Percentiles rank a stretch among this genome's conserved stretches.
Conservation (phyloP, 176 grass and related monocot genomes). For the Lolium perenne region DNA sequence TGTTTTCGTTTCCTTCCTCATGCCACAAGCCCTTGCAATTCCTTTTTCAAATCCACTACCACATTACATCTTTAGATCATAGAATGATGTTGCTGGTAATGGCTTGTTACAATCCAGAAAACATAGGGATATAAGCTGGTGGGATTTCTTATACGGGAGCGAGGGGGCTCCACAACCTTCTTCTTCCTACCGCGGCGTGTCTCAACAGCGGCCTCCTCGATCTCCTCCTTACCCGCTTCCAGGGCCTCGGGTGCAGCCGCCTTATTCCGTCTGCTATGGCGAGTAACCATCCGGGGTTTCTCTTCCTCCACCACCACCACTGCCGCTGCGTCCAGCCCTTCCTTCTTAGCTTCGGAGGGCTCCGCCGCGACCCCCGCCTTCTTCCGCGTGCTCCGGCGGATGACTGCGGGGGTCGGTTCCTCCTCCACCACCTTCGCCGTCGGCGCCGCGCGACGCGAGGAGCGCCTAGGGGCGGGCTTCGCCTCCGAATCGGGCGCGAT, state of each 20-base stretch:
- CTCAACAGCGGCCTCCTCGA: not conserved
- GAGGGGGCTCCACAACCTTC: conserved; percentile 27
- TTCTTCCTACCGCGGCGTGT: not conserved
- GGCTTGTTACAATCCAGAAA: too few species aligned
- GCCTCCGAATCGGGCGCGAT: conserved; percentile 40
- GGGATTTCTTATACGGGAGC: too few species aligned
- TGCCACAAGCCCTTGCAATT: too few species aligned
- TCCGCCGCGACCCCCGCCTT: conserved; percentile 18
- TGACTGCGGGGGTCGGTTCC: not conserved
- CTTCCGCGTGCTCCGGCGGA: conserved; percentile 35
- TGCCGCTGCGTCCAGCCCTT: not conserved
- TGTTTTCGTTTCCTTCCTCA: too few species aligned
- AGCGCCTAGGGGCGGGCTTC: conserved; percentile 32
- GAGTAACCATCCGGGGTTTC: conserved; percentile 5
- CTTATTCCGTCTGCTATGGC: conserved; percentile 21
- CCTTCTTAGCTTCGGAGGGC: not conserved
- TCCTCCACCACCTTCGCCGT: conserved; percentile 21
- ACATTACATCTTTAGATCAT: too few species aligned
- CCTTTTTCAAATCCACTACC: too few species aligned
- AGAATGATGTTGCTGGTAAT: too few species aligned
- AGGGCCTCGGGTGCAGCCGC: not conserved
- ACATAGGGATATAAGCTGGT: too few species aligned
- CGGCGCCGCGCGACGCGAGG: conserved; percentile 13
- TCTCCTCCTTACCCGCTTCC: conserved; percentile 12
- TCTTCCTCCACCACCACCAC: not conserved